phyloP scores from a whole-genome alignment of 805 yeast genomes.

The Candida broadrunensis region DNA sequence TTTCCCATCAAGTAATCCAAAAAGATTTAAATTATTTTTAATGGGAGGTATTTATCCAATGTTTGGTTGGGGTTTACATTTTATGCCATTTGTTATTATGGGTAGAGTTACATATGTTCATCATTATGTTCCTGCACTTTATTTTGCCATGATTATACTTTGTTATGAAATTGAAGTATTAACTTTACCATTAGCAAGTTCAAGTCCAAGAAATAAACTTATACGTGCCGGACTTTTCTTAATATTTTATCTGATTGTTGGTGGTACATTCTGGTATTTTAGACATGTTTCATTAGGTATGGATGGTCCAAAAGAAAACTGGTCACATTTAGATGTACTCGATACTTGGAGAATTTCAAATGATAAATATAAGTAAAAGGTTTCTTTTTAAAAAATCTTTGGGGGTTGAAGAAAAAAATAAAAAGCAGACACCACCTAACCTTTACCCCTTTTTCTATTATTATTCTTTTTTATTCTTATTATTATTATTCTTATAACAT shows the following conservation, averaged over 20 bases:
- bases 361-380: slow-evolving; percentile 31
- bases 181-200: slow-evolving; percentile 23
- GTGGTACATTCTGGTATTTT: slow-evolving; percentile 41
- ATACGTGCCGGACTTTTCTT: slow-evolving; percentile 21
- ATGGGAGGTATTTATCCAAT: slow-evolving; percentile 84
- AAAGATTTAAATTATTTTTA: slow-evolving; percentile 49
- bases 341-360: slow-evolving; percentile 40
- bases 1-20: slow-evolving; percentile 45
- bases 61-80: slow-evolving; percentile 88
- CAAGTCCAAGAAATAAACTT: slow-evolving; percentile 13
- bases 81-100: slow-evolving; percentile 85
- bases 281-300: slow-evolving; percentile 41
- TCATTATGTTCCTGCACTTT: slow-evolving; percentile 93
- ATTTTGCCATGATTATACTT: slow-evolving; percentile 83
- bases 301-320: slow-evolving; percentile 42
- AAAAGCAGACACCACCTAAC: too few species aligned
- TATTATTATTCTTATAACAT: too few species aligned
- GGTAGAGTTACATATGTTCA: slow-evolving; percentile 96
- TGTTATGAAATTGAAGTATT: slow-evolving; percentile 56
- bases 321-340: slow-evolving; percentile 37
- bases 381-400: too few species aligned
- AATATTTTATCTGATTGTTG: slow-evolving; percentile 28
- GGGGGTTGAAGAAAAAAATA: too few species aligned
- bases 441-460: too few species aligned
- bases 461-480: too few species aligned